Evolutionary conservation across 1,139 yeast species (phyloP).

Genomic region (Taphrina communis): DNA sequence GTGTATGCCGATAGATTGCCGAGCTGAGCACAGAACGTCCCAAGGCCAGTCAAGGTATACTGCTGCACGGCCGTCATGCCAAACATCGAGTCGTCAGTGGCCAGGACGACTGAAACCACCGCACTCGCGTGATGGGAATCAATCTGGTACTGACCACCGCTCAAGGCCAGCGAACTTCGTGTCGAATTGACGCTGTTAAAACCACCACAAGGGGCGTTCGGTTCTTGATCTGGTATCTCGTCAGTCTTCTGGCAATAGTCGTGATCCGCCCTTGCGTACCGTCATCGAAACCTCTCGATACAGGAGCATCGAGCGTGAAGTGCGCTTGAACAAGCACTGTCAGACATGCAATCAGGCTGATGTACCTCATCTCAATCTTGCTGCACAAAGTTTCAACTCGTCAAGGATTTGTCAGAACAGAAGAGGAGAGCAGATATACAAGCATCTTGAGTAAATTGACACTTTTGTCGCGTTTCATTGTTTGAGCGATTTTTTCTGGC

Average conservation of each 20-base stretch:
- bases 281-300: slow-evolving; percentile 31
- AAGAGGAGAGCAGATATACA: no score
- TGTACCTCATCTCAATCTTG: neutral
- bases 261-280: neutral
- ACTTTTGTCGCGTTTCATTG: neutral
- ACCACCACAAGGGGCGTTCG: slow-evolving; percentile 35
- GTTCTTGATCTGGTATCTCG: slow-evolving; percentile 2
- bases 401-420: no score
- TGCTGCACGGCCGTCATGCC: slow-evolving; percentile 8
- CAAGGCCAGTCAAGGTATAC: slow-evolving; percentile 36
- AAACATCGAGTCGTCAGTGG: slow-evolving; percentile 17
- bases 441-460: no score
- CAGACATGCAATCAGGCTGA: slow-evolving; percentile 1
- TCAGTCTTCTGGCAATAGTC: neutral
- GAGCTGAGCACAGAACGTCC: slow-evolving; percentile 29
- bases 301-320: slow-evolving; percentile 33
- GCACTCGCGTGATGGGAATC: slow-evolving; percentile 33
- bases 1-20: slow-evolving; percentile 10
- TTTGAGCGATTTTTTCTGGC: slow-evolving; percentile 1
- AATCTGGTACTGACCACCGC: slow-evolving; percentile 32
- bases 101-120: slow-evolving; percentile 16
- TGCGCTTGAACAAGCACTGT: slow-evolving; percentile 13
- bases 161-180: slow-evolving; percentile 9
- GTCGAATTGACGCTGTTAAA: slow-evolving; percentile 21
- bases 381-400: no score